Evolutionary conservation across 106 monocot genomes (phyloP).

Genomic region (Amphibolis antarctica): DNA sequence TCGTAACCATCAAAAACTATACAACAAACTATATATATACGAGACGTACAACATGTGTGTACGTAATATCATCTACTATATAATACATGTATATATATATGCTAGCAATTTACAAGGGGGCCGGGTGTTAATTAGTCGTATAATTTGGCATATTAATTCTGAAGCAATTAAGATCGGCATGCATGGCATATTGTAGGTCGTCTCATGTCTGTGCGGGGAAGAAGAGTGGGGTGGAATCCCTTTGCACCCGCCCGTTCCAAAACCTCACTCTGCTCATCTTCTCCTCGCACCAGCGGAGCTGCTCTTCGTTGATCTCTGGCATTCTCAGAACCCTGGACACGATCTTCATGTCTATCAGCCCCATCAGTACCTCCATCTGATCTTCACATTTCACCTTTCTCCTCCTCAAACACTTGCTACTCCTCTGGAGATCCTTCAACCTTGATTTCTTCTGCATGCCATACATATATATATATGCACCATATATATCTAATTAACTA

Average conservation of each 20-base stretch:
- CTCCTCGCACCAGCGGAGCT: conserved; percentile 91
- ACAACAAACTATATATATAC: too few species aligned
- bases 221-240: conserved; percentile 79
- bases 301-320: conserved; percentile 48
- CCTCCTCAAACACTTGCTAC: conserved; percentile 30
- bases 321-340: conserved; percentile 76
- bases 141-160: not conserved
- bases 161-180: not conserved
- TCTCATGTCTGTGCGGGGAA: conserved; percentile 34
- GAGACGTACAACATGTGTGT: too few species aligned
- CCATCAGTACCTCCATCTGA: conserved; percentile 76
- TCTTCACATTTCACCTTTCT: conserved; percentile 43
- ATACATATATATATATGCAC: not conserved
- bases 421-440: conserved; percentile 53
- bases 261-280: conserved; percentile 83
- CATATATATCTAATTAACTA: not conserved
- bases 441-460: conserved; percentile 56
- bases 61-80: too few species aligned
- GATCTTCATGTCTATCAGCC: conserved; percentile 73
- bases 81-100: too few species aligned
- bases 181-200: not conserved
- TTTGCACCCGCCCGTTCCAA: conserved; percentile 48
- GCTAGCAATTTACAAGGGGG: too few species aligned
- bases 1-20: too few species aligned
- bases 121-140: too few species aligned